Evolutionary conservation across 2,329 filamentous ascomycete genomes (phyloP).

Genomic region (Helicocarpus griseus): DNA sequence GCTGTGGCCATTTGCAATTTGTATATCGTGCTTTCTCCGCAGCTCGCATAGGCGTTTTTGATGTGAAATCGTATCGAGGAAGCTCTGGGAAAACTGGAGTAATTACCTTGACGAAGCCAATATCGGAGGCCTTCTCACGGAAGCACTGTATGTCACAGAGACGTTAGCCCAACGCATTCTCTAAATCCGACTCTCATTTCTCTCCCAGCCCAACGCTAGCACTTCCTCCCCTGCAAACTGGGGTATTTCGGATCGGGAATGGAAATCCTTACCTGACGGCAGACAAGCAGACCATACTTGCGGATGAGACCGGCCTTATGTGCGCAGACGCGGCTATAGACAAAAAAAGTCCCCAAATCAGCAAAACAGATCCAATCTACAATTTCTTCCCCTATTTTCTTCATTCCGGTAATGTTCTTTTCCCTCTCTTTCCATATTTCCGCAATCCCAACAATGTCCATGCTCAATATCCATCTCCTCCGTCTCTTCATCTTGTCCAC

Average conservation of each 20-base stretch:
- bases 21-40: too few species aligned
- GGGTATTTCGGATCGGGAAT: background rate
- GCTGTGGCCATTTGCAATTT: too few species aligned
- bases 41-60: background rate
- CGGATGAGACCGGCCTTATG: constrained; percentile 98
- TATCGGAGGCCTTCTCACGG: constrained; percentile 58
- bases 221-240: background rate
- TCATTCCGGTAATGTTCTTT: constrained; percentile 18
- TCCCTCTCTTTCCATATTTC: constrained; percentile 6
- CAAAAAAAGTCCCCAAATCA: constrained; percentile 4
- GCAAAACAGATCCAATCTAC: constrained; percentile 10
- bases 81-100: background rate
- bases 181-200: too few species aligned
- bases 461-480: background rate
- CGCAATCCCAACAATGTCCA: constrained; percentile 4
- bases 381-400: constrained; percentile 13
- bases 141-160: constrained; percentile 45
- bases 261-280: constrained; percentile 37
- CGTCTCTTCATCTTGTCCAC: too few species aligned
- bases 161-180: constrained; percentile 2
- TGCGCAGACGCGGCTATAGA: constrained; percentile 66
- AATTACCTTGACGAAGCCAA: constrained; percentile 57
- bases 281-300: constrained; percentile 94
- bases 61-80: too few species aligned
- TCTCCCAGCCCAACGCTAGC: background rate